phyloP scores from a whole-genome alignment of 768 basidiomycete genomes.

The Tylopilus balloui region DNA sequence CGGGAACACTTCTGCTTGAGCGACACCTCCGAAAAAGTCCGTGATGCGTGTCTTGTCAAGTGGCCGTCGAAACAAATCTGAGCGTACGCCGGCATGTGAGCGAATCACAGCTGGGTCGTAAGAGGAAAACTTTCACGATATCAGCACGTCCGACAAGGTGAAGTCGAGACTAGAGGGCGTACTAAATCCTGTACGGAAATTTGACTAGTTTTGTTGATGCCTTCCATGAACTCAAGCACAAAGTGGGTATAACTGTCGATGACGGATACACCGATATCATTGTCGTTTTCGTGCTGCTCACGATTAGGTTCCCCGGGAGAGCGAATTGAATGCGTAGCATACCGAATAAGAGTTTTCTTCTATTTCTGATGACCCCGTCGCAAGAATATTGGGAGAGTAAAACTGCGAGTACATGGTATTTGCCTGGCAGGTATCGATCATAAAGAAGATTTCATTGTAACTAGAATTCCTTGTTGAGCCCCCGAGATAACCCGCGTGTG shows the following conservation, averaged over 20 bases:
- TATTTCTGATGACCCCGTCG: conserved; percentile 80
- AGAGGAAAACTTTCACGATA: conserved; percentile 60
- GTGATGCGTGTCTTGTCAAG: conserved; percentile 65
- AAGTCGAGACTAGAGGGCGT: conserved; percentile 26
- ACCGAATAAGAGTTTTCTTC: conserved; percentile 94
- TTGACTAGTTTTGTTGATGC: conserved; percentile 85
- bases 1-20: conserved; percentile 68
- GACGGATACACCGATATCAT: conserved; percentile 92
- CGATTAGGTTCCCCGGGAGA: neutral
- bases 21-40: conserved; percentile 87
- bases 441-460: conserved; percentile 96
- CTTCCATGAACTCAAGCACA: conserved; percentile 86
- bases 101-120: conserved; percentile 72
- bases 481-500: neutral
- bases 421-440: conserved; percentile 98
- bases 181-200: conserved; percentile 80
- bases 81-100: conserved; percentile 87
- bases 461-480: conserved; percentile 32
- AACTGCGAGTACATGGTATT: conserved; percentile 93
- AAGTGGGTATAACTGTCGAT: conserved; percentile 95
- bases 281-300: conserved; percentile 82
- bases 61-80: conserved; percentile 69
- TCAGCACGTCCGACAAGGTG: conserved; percentile 7
- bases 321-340: conserved; percentile 22
- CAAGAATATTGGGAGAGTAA: conserved; percentile 89